Base-by-base conservation (phyloP, 2,329 filamentous ascomycete genomes). In the Diaporthe citriasiana region DNA sequence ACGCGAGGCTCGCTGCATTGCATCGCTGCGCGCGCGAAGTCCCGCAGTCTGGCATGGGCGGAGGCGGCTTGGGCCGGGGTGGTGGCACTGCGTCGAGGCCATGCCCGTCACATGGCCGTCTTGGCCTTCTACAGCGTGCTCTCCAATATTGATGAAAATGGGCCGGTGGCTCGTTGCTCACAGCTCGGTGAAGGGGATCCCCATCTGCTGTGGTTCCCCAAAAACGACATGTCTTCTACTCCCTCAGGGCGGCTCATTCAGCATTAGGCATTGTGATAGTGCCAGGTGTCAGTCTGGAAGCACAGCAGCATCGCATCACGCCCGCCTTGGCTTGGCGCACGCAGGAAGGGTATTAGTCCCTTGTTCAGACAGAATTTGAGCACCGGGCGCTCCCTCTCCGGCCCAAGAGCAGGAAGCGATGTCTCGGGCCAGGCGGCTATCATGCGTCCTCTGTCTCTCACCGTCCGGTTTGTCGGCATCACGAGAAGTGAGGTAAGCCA, bases 71-170 rank as follows among this genome's bases (percentile, higher is more conserved):
- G 47, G 25, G n/a, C 50, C 47, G 50, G 35, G 35, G 25, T 47
- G 69, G 69, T 60, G 30, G 19, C 30, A 71, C 68, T 3, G 42
- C 69, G 42, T 60, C 53, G 69, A 71, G 51, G 40, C 25, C 30
- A 71, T 42, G 42, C 45, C 45, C 60, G 42, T 71, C 69, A 71
- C 55, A 60, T 71, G 69, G 69, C 55, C 69, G 30, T 12, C 53
- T 47, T 27, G 68, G 25, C 55, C n/a, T 30, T 57, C 35, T 51
- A 35, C 45, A 25, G n/a, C 40, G n/a, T 6, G n/a, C 47, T 60
- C 35, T 27, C n/a, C n/a, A 42, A 27, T 27, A 19, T 60, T 40
- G 27, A 27, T 42, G 27, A 30, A 22, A 6, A 51, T 47, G 25
- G 50, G 57, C 30, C 51, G 12, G 45, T 59, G 30, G n/a, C 40